Percentiles rank a stretch among this genome's conserved stretches.
These are phyloP conservation scores for Didymella exigua DNA, from an alignment of 2,329 filamentous ascomycete genomes.

Conservation along the genomic window DNA sequence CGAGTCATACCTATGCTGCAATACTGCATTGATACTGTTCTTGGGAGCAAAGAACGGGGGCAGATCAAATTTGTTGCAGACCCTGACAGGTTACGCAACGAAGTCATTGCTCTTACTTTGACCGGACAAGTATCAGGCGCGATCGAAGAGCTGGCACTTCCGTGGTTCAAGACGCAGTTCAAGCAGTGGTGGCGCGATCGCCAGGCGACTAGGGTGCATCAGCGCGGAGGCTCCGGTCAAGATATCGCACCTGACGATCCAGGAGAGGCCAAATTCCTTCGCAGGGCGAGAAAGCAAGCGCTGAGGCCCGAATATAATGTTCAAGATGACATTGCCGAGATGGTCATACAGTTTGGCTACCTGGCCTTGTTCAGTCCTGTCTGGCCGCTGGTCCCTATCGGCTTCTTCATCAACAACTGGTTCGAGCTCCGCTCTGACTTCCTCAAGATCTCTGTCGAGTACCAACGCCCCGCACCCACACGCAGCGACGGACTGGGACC, in stretches of 20 bases:
- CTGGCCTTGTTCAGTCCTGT: conserved; percentile 44
- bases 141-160: conserved; percentile 38
- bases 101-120: conserved; percentile 43
- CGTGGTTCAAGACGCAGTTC: conserved; percentile 36
- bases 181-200: conserved; percentile 41
- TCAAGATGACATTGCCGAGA: conserved; percentile 43
- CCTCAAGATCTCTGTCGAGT: conserved; percentile 42
- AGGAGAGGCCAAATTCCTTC: conserved; percentile 37
- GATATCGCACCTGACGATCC: conserved; percentile 29
- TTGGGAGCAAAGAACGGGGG: conserved; percentile 17
- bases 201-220: conserved; percentile 14
- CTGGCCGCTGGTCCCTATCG: conserved; percentile 44
- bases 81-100: conserved; percentile 38
- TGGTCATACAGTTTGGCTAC: conserved; percentile 47
- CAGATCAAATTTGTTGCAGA: conserved; percentile 33
- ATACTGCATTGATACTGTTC: conserved; percentile 21
- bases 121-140: conserved; percentile 41
- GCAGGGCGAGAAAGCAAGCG: conserved; percentile 38
- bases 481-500: conserved; percentile 43
- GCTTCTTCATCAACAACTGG: conserved; percentile 47
- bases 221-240: conserved; percentile 1
- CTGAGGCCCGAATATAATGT: conserved; percentile 41
- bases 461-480: conserved; percentile 35
- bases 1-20: conserved; percentile 33
- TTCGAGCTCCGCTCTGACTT: conserved; percentile 44